These are phyloP conservation scores for Lenzites betulinus DNA, from an alignment of 768 basidiomycete species.

Conservation along the genomic window DNA sequence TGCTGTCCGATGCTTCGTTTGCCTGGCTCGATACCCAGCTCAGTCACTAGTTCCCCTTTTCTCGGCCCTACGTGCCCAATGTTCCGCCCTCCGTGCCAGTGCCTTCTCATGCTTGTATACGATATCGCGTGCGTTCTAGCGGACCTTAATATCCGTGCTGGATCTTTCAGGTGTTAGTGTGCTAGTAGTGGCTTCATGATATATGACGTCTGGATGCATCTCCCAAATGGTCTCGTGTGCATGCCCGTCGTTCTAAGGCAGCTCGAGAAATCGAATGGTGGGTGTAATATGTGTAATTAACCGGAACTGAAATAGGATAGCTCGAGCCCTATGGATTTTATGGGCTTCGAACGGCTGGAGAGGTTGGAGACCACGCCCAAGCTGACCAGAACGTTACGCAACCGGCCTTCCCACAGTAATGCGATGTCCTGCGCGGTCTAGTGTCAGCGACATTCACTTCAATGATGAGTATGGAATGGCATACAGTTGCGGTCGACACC, in stretches of 20 bases:
- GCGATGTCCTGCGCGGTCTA: constrained; percentile 67
- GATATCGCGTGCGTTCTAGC: constrained; percentile 13
- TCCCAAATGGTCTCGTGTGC: constrained; percentile 3
- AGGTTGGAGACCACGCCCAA: constrained; percentile 92
- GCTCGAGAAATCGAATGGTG: not conserved
- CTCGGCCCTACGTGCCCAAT: not conserved
- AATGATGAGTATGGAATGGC: constrained; percentile 25
- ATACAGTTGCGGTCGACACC: constrained; percentile 85
- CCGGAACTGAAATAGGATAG: constrained; percentile 87
- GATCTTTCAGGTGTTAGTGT: constrained; percentile 20
- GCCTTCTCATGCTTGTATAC: constrained; percentile 13
- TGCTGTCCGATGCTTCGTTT: constrained; percentile 2
- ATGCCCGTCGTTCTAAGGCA: not conserved
- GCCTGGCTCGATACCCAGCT: constrained; percentile 15
- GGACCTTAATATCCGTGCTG: constrained; percentile 17
- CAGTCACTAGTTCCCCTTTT: not conserved
- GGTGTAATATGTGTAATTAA: constrained; percentile 18
- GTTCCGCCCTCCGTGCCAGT: not conserved
- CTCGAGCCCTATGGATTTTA: constrained; percentile 89
- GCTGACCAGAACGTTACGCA: constrained; percentile 87
- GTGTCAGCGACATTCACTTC: not conserved
- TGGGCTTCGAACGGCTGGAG: constrained; percentile 80
- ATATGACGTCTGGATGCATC: constrained; percentile 16
- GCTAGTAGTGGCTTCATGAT: constrained; percentile 8
- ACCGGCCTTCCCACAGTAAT: constrained; percentile 90